Evolutionary conservation across 768 basidiomycete species (phyloP), one percentile per base, ranked within the genome.

Genomic region (Austroboletus eburneus): DNA sequence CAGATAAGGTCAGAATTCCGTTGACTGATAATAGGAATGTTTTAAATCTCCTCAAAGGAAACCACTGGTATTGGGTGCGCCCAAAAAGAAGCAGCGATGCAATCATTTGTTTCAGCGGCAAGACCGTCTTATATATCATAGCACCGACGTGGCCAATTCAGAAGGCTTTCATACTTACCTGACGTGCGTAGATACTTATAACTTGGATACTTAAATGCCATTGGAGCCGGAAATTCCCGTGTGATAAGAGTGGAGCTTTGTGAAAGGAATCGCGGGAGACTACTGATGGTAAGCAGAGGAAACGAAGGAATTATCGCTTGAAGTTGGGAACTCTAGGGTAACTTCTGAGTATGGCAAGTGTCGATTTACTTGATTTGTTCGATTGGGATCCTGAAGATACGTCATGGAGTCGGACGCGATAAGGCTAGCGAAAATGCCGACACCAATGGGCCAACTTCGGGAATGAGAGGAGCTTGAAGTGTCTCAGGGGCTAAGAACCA

Each of bases 331-430:
- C 41, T 39, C 41, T 46, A 17, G 48, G 54, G 35, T 27, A 27
- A 27, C 27, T 12, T 27, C 5, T 27, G 27, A 27, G 12, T 27
- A 27, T 27, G 27, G n/a, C n/a, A n/a, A n/a, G n/a, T n/a, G n/a
- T n/a, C n/a, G n/a, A n/a, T n/a, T n/a, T n/a, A 92, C 68, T 95
- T 94, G 57, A 95, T 77, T 34, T 92, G 82, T 60, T 95, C 91
- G 50, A 93, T 87, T n/a, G 91, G 93, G 0, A 91, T 94, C 36
- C 87, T 91, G 61, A 25, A 21, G 25, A 36, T 22, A 34, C 12
- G 45, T 43, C 17, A 49, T 45, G 34, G 10, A 7, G 10, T 43
- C 85, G 51, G 54, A 90, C 86, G 93, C 68, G 45, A 91, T 77
- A 64, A 91, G 91, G 57, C 87, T 89, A 7, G 89, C 83, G 5